Base-by-base conservation (phyloP, 2,329 filamentous ascomycete genomes). In the Didymella sp. region DNA sequence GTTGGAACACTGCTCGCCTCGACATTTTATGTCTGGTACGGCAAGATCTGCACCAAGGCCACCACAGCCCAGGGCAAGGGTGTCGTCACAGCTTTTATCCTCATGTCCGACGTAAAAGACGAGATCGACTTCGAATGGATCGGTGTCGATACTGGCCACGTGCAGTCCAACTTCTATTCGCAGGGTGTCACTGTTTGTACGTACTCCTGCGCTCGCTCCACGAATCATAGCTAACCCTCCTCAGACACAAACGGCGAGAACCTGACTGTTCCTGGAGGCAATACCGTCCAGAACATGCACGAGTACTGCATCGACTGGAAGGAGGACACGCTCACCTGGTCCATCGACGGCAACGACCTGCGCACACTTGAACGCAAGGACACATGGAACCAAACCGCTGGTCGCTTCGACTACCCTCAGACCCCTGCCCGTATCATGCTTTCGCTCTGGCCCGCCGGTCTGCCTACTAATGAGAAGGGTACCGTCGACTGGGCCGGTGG, bases 51-150 rank as follows among this genome's bases (percentile, higher is more conserved):
- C 76, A 92, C 91, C 51, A 90, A 81, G 54, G 82, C 98, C 76
- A 95, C 92, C 82, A 94, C 92, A 0, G 89, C 89, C 63, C 88
- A 90, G 70, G 93, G 92, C 56, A 80, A 82, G 42, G 95, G 95
- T 82, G 95, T 99, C 21, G 90, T 99, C n/a, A 96, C 92, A 2
- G 94, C 92, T 27, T 99, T 99, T 75, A 99, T 99, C 75, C 82
- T 98, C 72, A 87, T 97, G 77, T 93, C 90, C 31, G 94, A 98
- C 71, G 90, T 96, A 72, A 96, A 97, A 83, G 95, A 99, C 73
- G 95, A 99, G 78, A 96, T 99, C 70, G 95, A 99, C 80, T 98
- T 92, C 75, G 95, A 99, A 77, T 98, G 90, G 75, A 85, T 99
- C 51, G 95, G 95, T 64, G 85, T 85, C 41, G 91, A 97, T 71